A percentile compares a stretch with the other conserved stretches of the same genome.
These are phyloP conservation scores for Escallonia rubra DNA, from an alignment of 129 eudicot genomes.

Conservation along the genomic window DNA sequence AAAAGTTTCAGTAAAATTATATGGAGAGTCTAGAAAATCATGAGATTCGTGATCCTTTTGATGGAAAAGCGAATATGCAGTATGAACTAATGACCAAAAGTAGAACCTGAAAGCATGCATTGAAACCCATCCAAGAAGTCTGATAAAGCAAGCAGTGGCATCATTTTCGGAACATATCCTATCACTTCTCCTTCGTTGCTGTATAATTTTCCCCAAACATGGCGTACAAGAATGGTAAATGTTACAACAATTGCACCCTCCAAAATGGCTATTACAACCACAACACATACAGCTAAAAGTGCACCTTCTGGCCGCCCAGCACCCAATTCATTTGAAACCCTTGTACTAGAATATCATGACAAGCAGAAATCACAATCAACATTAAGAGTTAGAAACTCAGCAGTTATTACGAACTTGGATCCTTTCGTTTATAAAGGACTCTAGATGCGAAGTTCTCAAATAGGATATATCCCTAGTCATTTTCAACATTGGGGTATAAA, in stretches of 20 bases:
- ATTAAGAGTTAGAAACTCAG: no score
- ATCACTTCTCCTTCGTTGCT: slow-evolving; percentile 35
- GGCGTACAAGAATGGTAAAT: slow-evolving; percentile 16
- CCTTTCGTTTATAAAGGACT: no score
- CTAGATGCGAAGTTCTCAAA: no score
- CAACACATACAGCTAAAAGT: slow-evolving; percentile 27
- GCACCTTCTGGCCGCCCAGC: slow-evolving; percentile 36
- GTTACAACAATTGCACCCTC: slow-evolving; percentile 29
- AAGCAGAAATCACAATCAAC: no score
- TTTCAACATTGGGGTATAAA: no score
- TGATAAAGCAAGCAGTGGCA: slow-evolving; percentile 24
- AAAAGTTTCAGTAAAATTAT: no score
- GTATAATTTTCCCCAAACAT: slow-evolving; percentile 35
- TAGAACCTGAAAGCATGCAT: slow-evolving; percentile 79
- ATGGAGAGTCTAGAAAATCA: no score
- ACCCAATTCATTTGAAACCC: slow-evolving; percentile 49
- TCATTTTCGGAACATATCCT: slow-evolving; percentile 29
- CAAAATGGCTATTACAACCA: slow-evolving; percentile 21
- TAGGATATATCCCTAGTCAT: no score
- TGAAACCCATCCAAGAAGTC: slow-evolving; percentile 33
- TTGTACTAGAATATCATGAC: slow-evolving; percentile 22
- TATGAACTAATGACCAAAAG: no score
- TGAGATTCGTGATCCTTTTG: no score
- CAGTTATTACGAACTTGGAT: no score
- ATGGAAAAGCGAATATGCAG: no score